Evolutionary conservation across 805 yeast species (phyloP).

Genomic region (Kluyveromyces lactis): DNA sequence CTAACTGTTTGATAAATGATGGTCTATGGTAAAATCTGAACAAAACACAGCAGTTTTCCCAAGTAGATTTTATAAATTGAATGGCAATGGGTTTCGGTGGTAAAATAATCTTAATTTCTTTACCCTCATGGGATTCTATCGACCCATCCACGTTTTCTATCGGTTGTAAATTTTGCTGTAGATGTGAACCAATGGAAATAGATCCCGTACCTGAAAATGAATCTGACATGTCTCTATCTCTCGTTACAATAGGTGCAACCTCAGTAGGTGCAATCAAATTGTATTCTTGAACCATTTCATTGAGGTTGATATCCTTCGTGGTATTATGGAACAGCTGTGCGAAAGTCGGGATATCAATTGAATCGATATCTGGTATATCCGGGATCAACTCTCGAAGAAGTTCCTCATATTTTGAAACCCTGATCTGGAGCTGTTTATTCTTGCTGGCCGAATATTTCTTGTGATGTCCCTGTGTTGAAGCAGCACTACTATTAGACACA

Average conservation of each 20-base stretch:
- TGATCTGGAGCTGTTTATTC: slow-evolving; percentile 12
- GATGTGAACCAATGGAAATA: neutral
- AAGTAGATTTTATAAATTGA: slow-evolving; percentile 64
- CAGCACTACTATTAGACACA: neutral
- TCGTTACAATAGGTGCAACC: slow-evolving; percentile 4
- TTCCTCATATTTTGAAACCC: slow-evolving; percentile 16
- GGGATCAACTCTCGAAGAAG: slow-evolving; percentile 22
- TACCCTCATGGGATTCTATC: slow-evolving; percentile 17
- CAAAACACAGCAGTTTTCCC: slow-evolving; percentile 80
- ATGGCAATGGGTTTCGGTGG: slow-evolving; percentile 75
- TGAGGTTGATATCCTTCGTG: slow-evolving; percentile 9
- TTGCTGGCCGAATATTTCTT: slow-evolving; percentile 7
- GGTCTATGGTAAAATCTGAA: slow-evolving; percentile 86
- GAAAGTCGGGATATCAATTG: slow-evolving; percentile 21
- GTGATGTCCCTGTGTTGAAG: neutral
- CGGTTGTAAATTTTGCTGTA: slow-evolving; percentile 4
- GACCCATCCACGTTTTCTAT: slow-evolving; percentile 17
- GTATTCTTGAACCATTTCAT: slow-evolving; percentile 21
- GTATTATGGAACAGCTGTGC: slow-evolving; percentile 18
- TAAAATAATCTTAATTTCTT: slow-evolving; percentile 56
- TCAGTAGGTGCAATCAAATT: slow-evolving; percentile 9
- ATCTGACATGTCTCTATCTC: slow-evolving; percentile 3
- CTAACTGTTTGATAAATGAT: slow-evolving; percentile 65
- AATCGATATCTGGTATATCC: slow-evolving; percentile 19
- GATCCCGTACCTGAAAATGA: slow-evolving; percentile 1